Conservation (phyloP, 1,139 yeast species). For the Sporopachydermia cereana region DNA sequence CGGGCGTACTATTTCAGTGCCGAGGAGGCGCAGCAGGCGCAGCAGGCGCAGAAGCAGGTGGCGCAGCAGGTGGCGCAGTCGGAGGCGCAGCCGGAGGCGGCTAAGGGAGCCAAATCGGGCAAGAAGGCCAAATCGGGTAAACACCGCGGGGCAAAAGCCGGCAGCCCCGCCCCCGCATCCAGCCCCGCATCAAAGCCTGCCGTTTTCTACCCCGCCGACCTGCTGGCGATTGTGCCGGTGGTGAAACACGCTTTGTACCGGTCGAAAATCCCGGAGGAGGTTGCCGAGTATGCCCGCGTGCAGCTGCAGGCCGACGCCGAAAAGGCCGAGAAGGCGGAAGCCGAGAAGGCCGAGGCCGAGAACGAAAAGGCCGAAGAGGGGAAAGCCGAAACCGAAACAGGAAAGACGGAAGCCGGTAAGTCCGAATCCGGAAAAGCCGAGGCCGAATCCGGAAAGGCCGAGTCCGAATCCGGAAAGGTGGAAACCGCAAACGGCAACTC, state of each 20-base stretch:
- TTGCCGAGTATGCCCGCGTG: conserved; percentile 60
- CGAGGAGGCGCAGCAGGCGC: neutral
- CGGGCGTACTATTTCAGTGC: conserved; percentile 35
- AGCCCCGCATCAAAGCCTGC: conserved; percentile 7
- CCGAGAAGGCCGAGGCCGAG: too few species aligned
- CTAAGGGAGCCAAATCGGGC: conserved; percentile 10
- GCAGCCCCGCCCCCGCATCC: conserved; percentile 20
- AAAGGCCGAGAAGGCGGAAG: conserved; percentile 8
- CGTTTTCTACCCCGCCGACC: conserved; percentile 47
- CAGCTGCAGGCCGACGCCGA: conserved; percentile 24
- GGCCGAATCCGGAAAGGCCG: too few species aligned
- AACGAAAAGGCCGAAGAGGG: too few species aligned
- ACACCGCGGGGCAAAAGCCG: conserved; percentile 27
- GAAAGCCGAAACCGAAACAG: too few species aligned
- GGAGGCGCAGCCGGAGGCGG: conserved; percentile 11
- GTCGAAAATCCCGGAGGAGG: conserved; percentile 63
- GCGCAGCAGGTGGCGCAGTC: conserved; percentile 13
- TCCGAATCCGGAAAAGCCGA: too few species aligned
- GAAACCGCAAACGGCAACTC: too few species aligned
- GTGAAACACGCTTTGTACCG: conserved; percentile 60
- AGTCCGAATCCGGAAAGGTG: conserved; percentile 20
- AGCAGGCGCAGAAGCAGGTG: conserved; percentile 5
- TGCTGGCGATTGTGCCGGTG: conserved; percentile 58
- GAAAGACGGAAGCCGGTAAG: too few species aligned
- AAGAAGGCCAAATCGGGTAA: conserved; percentile 27